These are phyloP conservation scores for Omphalotus olearius DNA, from an alignment of 1,284 basidiomycete genomes.

Conservation along the genomic window DNA sequence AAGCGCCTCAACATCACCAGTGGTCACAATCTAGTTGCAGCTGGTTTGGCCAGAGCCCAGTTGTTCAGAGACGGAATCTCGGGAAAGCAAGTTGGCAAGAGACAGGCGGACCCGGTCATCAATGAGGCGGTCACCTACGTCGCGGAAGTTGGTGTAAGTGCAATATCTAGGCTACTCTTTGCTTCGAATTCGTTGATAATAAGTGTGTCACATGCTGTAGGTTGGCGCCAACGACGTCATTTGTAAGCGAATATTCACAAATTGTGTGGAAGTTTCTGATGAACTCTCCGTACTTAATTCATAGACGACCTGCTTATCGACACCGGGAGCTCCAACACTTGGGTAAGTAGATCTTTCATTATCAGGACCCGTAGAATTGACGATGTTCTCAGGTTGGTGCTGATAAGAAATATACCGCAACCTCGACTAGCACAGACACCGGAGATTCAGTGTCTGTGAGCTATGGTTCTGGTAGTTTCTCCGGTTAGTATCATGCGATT, in stretches of 20 bases:
- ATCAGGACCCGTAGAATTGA: conserved; percentile 12
- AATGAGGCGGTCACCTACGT: conserved; percentile 39
- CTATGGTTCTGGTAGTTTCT: conserved; percentile 44
- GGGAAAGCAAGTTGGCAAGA: neutral
- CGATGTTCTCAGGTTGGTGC: conserved; percentile 21
- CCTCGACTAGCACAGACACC: conserved; percentile 10
- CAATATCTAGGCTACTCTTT: too few relatives aligned
- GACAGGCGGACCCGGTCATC: conserved; percentile 8
- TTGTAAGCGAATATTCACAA: conserved; percentile 1
- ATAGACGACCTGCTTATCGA: conserved; percentile 13
- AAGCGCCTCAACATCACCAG: conserved; percentile 4
- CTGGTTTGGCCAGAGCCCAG: conserved; percentile 4
- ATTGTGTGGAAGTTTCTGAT: conserved; percentile 12
- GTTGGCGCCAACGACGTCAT: conserved; percentile 36
- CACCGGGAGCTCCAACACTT: conserved; percentile 31
- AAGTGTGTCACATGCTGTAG: too few relatives aligned
- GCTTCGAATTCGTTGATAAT: too few relatives aligned
- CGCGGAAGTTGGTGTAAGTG: conserved; percentile 35
- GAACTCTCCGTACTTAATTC: conserved; percentile 7
- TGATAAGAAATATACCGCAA: conserved; percentile 9
- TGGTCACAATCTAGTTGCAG: conserved; percentile 1
- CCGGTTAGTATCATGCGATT: conserved; percentile 29
- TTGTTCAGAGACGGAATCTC: conserved; percentile 3
- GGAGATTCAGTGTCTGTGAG: conserved; percentile 30
- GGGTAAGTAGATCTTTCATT: conserved; percentile 27